Conservation (phyloP, 345 rosid species). For the Acer negundo region DNA sequence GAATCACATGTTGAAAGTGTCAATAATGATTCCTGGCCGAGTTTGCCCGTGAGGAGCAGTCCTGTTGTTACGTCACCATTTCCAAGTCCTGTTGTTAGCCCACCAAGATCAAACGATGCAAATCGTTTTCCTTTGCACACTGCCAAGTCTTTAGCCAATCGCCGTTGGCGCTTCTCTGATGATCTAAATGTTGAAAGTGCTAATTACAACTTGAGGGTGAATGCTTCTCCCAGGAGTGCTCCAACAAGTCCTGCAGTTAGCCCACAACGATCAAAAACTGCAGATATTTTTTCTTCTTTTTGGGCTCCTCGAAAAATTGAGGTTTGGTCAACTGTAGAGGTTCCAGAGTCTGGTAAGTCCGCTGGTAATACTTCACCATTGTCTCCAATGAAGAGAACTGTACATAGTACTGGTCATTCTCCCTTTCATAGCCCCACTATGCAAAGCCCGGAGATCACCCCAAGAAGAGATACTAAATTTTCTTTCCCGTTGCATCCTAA, state of each 20-base stretch:
- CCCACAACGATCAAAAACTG: conserved; percentile 35
- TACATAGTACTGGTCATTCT: conserved; percentile 36
- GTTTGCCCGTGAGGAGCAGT: conserved; percentile 27
- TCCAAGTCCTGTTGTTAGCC: conserved; percentile 40
- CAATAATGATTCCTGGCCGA: conserved; percentile 22
- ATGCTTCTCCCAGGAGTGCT: conserved; percentile 51
- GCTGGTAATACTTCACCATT: conserved; percentile 20
- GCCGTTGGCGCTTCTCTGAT: conserved; percentile 31
- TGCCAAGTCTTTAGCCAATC: conserved; percentile 20
- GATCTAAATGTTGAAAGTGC: conserved; percentile 32
- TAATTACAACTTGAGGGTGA: conserved; percentile 30
- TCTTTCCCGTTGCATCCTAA: conserved; percentile 24
- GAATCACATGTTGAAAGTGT: conserved; percentile 26
- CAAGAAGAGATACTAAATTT: conserved; percentile 21
- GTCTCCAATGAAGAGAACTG: conserved; percentile 26
- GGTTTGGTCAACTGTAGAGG: conserved; percentile 26
- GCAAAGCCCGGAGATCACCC: conserved; percentile 22
- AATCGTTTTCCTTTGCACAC: conserved; percentile 22
- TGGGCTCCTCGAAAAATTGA: conserved; percentile 20
- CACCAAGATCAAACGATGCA: conserved; percentile 30
- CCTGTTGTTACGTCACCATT: conserved; percentile 20
- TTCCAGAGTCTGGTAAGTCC: conserved; percentile 21
- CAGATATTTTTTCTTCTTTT: conserved; percentile 23
- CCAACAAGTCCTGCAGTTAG: conserved; percentile 61
- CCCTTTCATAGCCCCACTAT: conserved; percentile 38